phyloP scores from a whole-genome alignment of 768 basidiomycete genomes.

The Phanerochaete sordida region DNA sequence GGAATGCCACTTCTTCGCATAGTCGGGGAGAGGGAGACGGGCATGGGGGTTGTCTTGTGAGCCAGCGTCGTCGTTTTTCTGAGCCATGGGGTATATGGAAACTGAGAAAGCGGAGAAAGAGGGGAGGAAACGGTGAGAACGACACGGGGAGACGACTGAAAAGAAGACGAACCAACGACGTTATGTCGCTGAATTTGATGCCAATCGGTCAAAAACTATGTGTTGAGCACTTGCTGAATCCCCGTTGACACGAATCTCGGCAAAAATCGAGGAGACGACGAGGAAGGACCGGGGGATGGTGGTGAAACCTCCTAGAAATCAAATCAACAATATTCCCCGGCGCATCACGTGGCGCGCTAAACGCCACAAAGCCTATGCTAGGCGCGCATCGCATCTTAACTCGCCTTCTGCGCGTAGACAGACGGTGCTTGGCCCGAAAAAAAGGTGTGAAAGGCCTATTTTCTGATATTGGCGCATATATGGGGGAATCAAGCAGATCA shows the following conservation, averaged over 20 bases:
- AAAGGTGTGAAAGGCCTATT: no score
- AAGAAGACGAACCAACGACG: neutral
- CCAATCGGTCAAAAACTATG: no score
- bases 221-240: no score
- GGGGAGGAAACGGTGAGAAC: neutral
- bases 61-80: neutral
- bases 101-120: neutral
- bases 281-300: neutral
- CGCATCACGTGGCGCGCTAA: neutral
- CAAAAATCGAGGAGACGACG: neutral
- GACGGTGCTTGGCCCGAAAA: no score
- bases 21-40: constrained; percentile 5
- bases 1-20: constrained; percentile 2
- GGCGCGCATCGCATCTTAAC: neutral
- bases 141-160: neutral
- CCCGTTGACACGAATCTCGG: no score
- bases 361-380: neutral
- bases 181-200: no score
- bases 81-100: neutral
- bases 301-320: neutral
- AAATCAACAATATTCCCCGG: neutral
- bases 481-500: no score
- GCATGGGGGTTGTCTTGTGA: neutral
- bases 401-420: no score
- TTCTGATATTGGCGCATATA: no score